Base-by-base conservation (phyloP, 169 alveolate genomes). In the Theileria annulata region DNA sequence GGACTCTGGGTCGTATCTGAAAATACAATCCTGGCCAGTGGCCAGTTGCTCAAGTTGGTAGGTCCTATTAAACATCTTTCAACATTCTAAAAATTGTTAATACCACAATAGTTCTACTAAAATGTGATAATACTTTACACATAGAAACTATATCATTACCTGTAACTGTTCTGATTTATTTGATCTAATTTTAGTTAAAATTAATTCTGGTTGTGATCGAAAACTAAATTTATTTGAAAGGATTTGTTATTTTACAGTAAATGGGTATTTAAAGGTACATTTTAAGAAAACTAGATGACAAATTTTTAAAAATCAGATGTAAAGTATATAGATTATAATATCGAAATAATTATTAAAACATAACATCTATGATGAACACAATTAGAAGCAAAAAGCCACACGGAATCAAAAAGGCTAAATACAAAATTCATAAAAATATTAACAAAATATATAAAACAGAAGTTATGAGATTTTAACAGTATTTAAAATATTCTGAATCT, bases 1-100 rank as follows among this genome's bases (percentile, higher is more conserved):
- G 69, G 56, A 75, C 63, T 82, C 89, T 47, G 54, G 33, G 37
- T 33, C 42, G 47, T 82, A 82, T 47, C 17, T 3, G 42, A 60
- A 72, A 31, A 77, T 10, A 25, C 19, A 42, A 21, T 66, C 48
- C 3, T 47, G 17, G 13, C 89, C 89, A 15, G 51, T 31, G 15
- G 60, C 81, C 68, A 82, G 56, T 42, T 35, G 62, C 37, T 49
- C 9, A 49, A 82, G 80, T 75, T 82, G 89, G 54, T 70, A 58
- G 30, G 89, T 82, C n/a, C 89, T 47, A 70, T 75, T 82, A 54
- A 72, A 82, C 89, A 82, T 82, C 31, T 42, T 81, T 28, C 69
- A 19, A 59, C 68, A 59, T 59, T 59, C 42, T 59, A 31, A 28
- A 28, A 31, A 59, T 10, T 30, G 48, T 59, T 59, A 31, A 59